Base-by-base conservation (phyloP, 768 basidiomycete species). In the Xerocomus brunneocitrinus region DNA sequence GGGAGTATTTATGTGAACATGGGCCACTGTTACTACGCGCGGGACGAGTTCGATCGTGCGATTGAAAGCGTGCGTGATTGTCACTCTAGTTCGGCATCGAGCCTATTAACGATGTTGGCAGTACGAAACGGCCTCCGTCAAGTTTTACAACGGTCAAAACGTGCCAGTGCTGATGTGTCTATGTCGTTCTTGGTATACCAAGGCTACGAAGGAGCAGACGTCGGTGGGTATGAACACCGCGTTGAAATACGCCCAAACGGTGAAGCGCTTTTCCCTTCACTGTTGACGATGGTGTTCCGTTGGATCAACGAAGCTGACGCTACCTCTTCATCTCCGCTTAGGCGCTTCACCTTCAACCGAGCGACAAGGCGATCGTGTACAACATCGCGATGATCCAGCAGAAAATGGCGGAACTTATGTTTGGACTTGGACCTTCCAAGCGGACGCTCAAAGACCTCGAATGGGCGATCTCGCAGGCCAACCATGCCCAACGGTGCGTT, bases 331-430 rank as follows among this genome's bases (percentile, higher is more conserved):
- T 27, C 8, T 14, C 16, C 28, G 4, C 9, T 5, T 58, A 98
- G 95, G 94, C 95, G 1, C 75, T 89, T 14, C 87, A 91, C 58
- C 71, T 93, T 6, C 84, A 88, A 58, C 93, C 94, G 0, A 80
- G 77, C 51, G 97, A 99, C 73, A 94, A 95, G 65, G 89, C 92
- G 3, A 84, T 88, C 47, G 56, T 92, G 40, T 98, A 95, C 73
- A 98, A 99, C 69, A 91, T 98, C 62, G 95, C 95, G 50, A 95
- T 99, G 89, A 93, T 98, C 32, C 87, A 95, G 69, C 97, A 99
- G 67, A 98, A 98, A 70, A 86, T 90, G 0, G 90, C 92, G 0
- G 95, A 98, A 68, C 79, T 98, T 72, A 72, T 98, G 25, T 85
- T 93, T 58, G 77, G 82, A 1, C 71, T 95, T 25, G 76, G 78